Evolutionary conservation across 169 alveolate genomes (phyloP).

Genomic region (Plasmodium vivax): DNA sequence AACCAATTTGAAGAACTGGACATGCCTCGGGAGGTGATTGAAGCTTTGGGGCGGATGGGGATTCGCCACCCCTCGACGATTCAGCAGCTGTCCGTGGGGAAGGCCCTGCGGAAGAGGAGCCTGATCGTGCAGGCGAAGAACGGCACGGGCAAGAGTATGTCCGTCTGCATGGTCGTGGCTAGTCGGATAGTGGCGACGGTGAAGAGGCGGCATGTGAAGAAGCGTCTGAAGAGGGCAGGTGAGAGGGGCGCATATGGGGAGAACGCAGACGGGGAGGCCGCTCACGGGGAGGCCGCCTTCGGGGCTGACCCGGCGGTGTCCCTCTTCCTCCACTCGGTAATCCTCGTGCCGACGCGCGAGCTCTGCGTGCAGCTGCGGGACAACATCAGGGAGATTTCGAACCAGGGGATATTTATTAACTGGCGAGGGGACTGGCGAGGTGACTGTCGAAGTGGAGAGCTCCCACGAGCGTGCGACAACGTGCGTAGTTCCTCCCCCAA

Average conservation of each 20-base stretch:
- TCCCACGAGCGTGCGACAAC: not conserved
- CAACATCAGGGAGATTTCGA: not conserved
- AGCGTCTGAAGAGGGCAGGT: not conserved
- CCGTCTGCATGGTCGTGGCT: conserved; percentile 33
- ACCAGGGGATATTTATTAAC: not conserved
- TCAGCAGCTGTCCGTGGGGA: conserved; percentile 14
- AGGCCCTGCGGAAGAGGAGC: conserved; percentile 1
- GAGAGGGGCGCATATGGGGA: not conserved
- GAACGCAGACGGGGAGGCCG: not conserved
- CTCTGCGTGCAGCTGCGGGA: conserved; percentile 47
- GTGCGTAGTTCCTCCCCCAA: no score
- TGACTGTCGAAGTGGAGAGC: not conserved
- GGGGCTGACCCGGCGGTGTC: not conserved
- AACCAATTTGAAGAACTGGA: not conserved
- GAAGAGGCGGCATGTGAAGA: not conserved
- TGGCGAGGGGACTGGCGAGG: not conserved
- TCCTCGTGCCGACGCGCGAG: conserved; percentile 57
- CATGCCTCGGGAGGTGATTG: conserved; percentile 1
- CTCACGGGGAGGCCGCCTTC: not conserved
- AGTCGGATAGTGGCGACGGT: not conserved
- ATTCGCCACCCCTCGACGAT: conserved; percentile 30
- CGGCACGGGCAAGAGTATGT: conserved; percentile 69
- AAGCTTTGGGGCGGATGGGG: not conserved
- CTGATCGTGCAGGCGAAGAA: conserved; percentile 42
- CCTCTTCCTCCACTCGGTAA: conserved; percentile 1